Percentiles rank a stretch among this genome's conserved stretches.
Conservation (phyloP, 768 basidiomycete genomes). For the Infundibulicybe gibba region DNA sequence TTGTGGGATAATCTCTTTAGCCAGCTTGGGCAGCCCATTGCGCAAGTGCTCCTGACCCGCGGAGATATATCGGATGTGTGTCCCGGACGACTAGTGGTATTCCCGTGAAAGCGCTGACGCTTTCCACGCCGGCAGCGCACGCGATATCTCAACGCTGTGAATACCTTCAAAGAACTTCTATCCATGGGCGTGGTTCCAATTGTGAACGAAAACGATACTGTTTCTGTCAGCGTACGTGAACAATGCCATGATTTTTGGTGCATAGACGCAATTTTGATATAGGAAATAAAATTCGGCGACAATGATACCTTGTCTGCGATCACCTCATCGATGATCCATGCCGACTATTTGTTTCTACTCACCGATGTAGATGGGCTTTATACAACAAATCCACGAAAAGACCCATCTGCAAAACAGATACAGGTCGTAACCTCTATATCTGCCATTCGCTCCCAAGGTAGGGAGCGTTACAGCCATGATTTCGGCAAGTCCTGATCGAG, state of each 20-base stretch:
- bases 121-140: constrained; percentile 58
- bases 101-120: constrained; percentile 13
- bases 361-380: constrained; percentile 97
- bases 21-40: constrained; percentile 91
- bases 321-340: constrained; percentile 95
- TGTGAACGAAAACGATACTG: constrained; percentile 98
- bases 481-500: constrained; percentile 1
- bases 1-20: constrained; percentile 97
- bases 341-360: constrained; percentile 93
- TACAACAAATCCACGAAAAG: constrained; percentile 92
- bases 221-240: constrained; percentile 87
- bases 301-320: constrained; percentile 98
- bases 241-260: not conserved
- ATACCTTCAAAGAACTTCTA: constrained; percentile 88
- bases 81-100: constrained; percentile 11
- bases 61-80: constrained; percentile 96
- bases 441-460: constrained; percentile 79
- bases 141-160: constrained; percentile 93
- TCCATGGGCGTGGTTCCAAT: constrained; percentile 96
- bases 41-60: constrained; percentile 89
- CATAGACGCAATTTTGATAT: not conserved
- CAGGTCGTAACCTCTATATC: constrained; percentile 81
- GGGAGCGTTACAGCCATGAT: constrained; percentile 11
- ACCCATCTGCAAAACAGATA: constrained; percentile 77
- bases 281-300: constrained; percentile 99